Conservation (phyloP, 306 rosid species). For the apple (Malus domestica) region DNA sequence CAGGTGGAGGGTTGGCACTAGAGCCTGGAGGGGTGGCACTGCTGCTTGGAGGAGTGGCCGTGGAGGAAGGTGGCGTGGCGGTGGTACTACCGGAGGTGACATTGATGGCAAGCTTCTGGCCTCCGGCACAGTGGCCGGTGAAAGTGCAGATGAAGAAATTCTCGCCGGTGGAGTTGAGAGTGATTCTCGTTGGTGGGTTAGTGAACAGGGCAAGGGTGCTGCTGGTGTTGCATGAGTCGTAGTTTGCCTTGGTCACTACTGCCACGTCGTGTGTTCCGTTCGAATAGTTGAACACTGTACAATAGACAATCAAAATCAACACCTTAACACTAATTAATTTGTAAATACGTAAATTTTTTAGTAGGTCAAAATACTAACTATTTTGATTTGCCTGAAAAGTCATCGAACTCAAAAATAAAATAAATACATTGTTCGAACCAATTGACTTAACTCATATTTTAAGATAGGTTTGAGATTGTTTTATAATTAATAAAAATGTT, state of each 20-base stretch:
- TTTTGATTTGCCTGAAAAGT: not conserved
- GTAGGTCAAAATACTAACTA: not conserved
- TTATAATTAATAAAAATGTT: no score
- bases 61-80: not conserved
- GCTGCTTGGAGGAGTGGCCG: not conserved
- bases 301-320: not conserved
- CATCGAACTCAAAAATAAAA: not conserved
- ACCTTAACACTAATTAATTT: not conserved
- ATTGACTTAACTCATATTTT: no score
- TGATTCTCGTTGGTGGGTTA: not conserved
- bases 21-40: not conserved
- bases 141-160: not conserved
- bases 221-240: not conserved
- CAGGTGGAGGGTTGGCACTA: constrained; percentile 11
- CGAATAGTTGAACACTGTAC: constrained; percentile 51
- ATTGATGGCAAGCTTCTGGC: not conserved
- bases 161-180: not conserved
- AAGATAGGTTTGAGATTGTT: no score
- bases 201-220: not conserved
- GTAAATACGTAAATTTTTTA: no score
- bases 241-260: constrained; percentile 37
- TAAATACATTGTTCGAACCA: no score
- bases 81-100: not conserved
- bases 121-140: not conserved
- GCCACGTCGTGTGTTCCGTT: constrained; percentile 43